Evolutionary conservation across 1,139 yeast species (phyloP).

Genomic region (Hyphopichia burtonii): DNA sequence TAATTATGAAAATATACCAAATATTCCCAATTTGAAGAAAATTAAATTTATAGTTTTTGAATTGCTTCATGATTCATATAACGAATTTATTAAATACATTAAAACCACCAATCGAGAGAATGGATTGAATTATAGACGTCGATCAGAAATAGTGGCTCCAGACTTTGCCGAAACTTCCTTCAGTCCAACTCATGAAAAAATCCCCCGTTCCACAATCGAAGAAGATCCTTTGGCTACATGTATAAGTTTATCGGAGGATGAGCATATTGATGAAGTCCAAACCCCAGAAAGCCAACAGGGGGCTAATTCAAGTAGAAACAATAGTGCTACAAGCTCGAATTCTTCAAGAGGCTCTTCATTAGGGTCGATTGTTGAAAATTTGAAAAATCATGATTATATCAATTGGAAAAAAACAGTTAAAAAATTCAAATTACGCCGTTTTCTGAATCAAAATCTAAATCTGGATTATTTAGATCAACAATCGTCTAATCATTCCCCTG

Average conservation of each 20-base stretch:
- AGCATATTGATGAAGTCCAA: conserved; percentile 2
- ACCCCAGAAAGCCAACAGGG: not conserved
- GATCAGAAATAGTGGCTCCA: conserved; percentile 8
- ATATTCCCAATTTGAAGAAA: conserved; percentile 11
- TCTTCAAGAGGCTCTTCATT: conserved; percentile 21
- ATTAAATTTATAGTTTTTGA: conserved; percentile 29
- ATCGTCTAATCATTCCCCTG: not conserved
- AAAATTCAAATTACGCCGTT: conserved; percentile 25
- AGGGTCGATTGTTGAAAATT: conserved; percentile 20
- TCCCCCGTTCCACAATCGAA: not conserved
- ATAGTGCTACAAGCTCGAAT: conserved; percentile 8
- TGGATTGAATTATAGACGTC: conserved; percentile 5
- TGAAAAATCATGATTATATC: conserved; percentile 16
- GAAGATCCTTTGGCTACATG: not conserved
- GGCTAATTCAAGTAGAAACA: conserved; percentile 4
- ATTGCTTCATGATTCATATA: conserved; percentile 31
- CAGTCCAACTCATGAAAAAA: not conserved
- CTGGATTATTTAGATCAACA: not conserved
- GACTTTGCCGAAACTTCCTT: conserved; percentile 1
- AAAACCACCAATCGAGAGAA: conserved; percentile 8
- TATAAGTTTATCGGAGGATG: not conserved
- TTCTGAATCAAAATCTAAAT: conserved; percentile 13
- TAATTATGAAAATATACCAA: conserved; percentile 13
- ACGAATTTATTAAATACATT: conserved; percentile 28
- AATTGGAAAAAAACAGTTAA: conserved; percentile 25